Base-by-base conservation (phyloP, 129 eudicot genomes). In the Artemisia annua region DNA sequence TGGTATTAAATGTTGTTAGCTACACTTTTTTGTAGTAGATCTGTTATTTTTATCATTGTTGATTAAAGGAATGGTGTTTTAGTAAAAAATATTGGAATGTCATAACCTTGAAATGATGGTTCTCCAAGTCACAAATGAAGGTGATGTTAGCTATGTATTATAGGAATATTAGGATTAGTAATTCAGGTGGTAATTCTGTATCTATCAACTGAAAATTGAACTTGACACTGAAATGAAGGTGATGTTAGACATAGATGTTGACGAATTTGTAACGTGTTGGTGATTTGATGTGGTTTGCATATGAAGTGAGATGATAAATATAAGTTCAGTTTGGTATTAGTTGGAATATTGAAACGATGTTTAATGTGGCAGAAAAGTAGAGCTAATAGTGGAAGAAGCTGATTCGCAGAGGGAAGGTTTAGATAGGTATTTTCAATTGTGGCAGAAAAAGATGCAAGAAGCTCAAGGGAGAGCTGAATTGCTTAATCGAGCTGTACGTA, bases 391-490 rank as follows among this genome's bases (percentile, higher is more conserved):
- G 6, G 99, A 95, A 76, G 99, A 95, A 85, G 91, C 90, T 20
- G 96, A 83, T 69, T 95, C 97, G 0, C 77, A 88, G 83, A 88
- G 90, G 87, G 96, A 86, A 43, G 85, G 97, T 83, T 76, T 95
- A n/a, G 99, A 95, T 79, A 83, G 82, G 70, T 91, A 85, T 78
- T 52, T 85, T 50, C 79, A 80, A 62, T 74, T 90, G 78, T 84
- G 87, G 73, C 97, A 91, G 77, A 83, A 80, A 71, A 85, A 91
- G 72, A 82, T 70, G 75, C 96, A 86, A 74, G 99, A 95, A 85
- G 94, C 88, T 56, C 95, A 80, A 76, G 99, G 91, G 84, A 88
- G 99, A 66, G 88, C 91, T 20, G 97, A 89, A 65, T 80, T 95
- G 83, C 87, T 95, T 76, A 95, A 96, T 65, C 85, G 96, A 91